Evolutionary conservation across 805 yeast species (phyloP), one percentile per base, ranked within the genome.

Genomic region (Lipomyces yamadae): DNA sequence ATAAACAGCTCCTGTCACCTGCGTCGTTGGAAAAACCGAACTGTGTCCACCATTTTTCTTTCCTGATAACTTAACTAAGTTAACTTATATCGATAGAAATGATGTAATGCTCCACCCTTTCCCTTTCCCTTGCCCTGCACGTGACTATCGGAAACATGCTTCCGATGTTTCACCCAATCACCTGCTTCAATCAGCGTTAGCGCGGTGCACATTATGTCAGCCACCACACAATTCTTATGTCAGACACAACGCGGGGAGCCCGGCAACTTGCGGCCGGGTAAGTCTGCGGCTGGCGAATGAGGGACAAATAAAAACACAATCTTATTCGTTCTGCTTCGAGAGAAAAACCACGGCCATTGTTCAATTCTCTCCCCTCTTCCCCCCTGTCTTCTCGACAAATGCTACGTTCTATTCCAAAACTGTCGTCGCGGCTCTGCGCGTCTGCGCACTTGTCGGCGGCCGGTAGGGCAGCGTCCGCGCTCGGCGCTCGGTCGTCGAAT

Each of bases 361-460:
- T n/a, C 24, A 24, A 24, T 18, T 42, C 33, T 58, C 11, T 58
- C 11, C 10, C 11, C 24, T 42, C 8, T 33, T 34, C 11, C 7
- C 54, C 30, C 29, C 18, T 3, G 24, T 56, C 42, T 15, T 39
- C 42, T 42, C 37, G 45, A 55, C 42, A 34, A 24, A 67, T 67
- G 70, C 62, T 67, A 50, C 70, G 70, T 45, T 67, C 70, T 32
- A 45, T 67, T 58, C 70, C 70, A 37, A 67, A 67, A 52, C 62
- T 62, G 57, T 59, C 70, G 52, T 15, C 68, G 56, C 61, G 67
- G 53, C 67, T 67, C 11, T 55, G 66, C 60, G 48, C 67, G 61
- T 37, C 54, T 24, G 56, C 64, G 60, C 55, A 68, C 55, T n/a
- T 29, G 30, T 52, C 55, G 10, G 55, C 55, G 30, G 55, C 68